Base-by-base conservation (phyloP, 345 rosid genomes). In the Pistacia integerrima region DNA sequence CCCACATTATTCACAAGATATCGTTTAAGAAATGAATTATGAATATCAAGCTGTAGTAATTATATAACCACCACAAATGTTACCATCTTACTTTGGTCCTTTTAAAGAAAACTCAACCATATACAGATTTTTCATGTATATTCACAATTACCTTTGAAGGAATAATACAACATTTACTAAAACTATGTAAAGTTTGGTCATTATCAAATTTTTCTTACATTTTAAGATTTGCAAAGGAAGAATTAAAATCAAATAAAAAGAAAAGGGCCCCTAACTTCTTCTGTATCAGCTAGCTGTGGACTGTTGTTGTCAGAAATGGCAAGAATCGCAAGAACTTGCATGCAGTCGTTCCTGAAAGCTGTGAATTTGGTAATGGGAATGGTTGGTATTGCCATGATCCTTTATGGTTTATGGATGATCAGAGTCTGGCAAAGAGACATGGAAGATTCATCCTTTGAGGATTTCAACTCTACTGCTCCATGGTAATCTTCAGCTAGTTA, bases 341-440 rank as follows among this genome's bases (percentile, higher is more conserved):
- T 89, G 73, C 83, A 74, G 67, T 75, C 83, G 28, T 46, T 68
- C 13, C 51, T 87, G 80, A 89, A 89, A 67, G 49, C 65, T 64
- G 77, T 83, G 79, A 89, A 87, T 77, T 63, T 75, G 38, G 75
- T 79, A 11, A 74, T 83, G 88, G 93, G 86, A 73, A 67, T 85
- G 65, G 87, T 74, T n/a, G 91, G 93, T 22, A 44, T 87, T 33
- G 82, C 90, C 2, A 86, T 86, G 87, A 56, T 89, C 69, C 28
- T 87, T 8, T 89, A 89, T 67, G 80, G 87, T 9, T 28, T 86
- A 62, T 86, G 93, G 93, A 84, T 89, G 91, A 59, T 76, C 11
- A 86, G 86, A 77, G 87, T 80, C 25, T 86, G 91, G 90, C 83
- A 73, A 41, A 86, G 85, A 67, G 93, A 87, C 76, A 80, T 66